Evolutionary conservation across 345 rosid species (phyloP).

Genomic region (Lepidium sativum): DNA sequence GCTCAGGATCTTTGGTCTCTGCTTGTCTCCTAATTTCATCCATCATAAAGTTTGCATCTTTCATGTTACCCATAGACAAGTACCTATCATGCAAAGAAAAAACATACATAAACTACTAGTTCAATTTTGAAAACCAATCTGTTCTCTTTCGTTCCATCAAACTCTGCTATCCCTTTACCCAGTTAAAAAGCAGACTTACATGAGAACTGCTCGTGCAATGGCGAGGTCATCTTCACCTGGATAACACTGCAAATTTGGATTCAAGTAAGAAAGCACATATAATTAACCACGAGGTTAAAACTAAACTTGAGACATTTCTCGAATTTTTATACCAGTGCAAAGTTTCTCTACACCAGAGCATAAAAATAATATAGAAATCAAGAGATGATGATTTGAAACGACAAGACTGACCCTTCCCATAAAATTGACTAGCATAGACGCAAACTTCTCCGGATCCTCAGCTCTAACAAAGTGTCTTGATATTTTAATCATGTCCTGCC

Average conservation of each 20-base stretch:
- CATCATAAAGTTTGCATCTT: slow-evolving; percentile 68
- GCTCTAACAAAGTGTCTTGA: slow-evolving; percentile 88
- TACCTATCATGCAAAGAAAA: slow-evolving; percentile 41
- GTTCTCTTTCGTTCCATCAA: neutral
- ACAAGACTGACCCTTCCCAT: slow-evolving; percentile 71
- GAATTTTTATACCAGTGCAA: neutral
- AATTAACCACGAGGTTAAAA: neutral
- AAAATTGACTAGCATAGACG: slow-evolving; percentile 63
- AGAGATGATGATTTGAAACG: neutral
- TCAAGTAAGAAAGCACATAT: neutral
- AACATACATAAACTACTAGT: too few relatives aligned
- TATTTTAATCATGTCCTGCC: slow-evolving; percentile 85
- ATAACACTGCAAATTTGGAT: slow-evolving; percentile 66
- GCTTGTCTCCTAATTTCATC: slow-evolving; percentile 74
- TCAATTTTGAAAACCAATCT: neutral
- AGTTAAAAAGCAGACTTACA: slow-evolving; percentile 37
- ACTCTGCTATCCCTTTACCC: neutral
- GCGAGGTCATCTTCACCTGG: slow-evolving; percentile 99
- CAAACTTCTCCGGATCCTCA: slow-evolving; percentile 59
- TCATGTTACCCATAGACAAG: slow-evolving; percentile 70
- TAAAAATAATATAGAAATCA: neutral
- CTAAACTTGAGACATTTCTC: neutral
- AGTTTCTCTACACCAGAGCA: neutral
- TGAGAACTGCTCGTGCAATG: slow-evolving; percentile 66
- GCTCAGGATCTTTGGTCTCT: slow-evolving; percentile 41